phyloP scores from a whole-genome alignment of 345 rosid genomes.

The Kernera saxatilis region DNA sequence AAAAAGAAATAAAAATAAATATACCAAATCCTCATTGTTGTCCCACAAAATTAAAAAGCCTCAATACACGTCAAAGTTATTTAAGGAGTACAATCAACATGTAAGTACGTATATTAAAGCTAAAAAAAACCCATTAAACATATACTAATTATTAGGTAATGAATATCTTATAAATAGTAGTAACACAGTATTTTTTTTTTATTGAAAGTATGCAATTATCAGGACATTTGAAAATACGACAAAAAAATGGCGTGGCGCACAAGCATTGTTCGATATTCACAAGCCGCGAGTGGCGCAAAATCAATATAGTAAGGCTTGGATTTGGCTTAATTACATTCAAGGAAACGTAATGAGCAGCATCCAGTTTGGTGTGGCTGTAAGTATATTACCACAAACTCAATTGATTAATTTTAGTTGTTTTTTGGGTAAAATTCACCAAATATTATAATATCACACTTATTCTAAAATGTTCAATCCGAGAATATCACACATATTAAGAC shows the following conservation, averaged over 20 bases:
- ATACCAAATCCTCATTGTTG: neutral
- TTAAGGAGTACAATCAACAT: conserved; percentile 2
- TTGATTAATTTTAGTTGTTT: neutral
- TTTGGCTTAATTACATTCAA: conserved; percentile 20
- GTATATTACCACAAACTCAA: neutral
- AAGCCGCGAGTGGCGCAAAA: neutral
- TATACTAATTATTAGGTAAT: neutral
- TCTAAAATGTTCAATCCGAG: neutral
- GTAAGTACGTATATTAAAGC: conserved; percentile 8
- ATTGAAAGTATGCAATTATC: conserved; percentile 21
- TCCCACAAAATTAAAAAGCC: neutral
- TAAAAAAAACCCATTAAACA: neutral
- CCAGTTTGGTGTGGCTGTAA: conserved; percentile 29
- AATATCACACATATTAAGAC: too few species aligned
- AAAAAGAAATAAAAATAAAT: neutral
- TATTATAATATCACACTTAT: neutral
- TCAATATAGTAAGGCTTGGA: conserved; percentile 25
- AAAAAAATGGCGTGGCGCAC: conserved; percentile 25
- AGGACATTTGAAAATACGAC: conserved; percentile 17
- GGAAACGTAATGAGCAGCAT: conserved; percentile 5
- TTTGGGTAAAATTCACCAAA: neutral
- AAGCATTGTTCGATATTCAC: conserved; percentile 14
- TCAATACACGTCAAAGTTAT: neutral
- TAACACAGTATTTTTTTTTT: neutral
- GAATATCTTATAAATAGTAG: neutral